phyloP scores from a whole-genome alignment of 2,329 filamentous ascomycete species.

The Aureobasidium namibiae region DNA sequence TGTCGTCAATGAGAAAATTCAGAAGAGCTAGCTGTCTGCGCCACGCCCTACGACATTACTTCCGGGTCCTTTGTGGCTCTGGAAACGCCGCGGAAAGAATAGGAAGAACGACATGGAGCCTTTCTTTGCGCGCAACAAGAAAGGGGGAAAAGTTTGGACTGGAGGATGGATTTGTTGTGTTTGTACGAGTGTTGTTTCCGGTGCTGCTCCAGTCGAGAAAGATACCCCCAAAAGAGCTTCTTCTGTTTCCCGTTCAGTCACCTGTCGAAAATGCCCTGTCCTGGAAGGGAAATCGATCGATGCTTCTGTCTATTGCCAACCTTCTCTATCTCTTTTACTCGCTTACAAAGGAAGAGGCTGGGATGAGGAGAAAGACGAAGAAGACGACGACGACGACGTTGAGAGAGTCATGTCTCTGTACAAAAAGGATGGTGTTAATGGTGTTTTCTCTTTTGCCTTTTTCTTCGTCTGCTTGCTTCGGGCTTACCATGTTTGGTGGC shows the following conservation, averaged over 20 bases:
- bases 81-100: not conserved
- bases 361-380: not conserved
- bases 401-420: not conserved
- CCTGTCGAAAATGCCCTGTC: not conserved
- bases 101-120: not conserved
- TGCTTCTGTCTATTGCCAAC: not conserved
- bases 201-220: not conserved
- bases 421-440: not conserved
- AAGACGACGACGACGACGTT: not conserved
- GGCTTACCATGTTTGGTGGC: constrained; percentile 3
- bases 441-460: not conserved
- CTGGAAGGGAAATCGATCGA: not conserved
- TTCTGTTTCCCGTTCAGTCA: not conserved
- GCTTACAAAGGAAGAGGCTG: not conserved
- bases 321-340: not conserved
- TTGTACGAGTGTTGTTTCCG: not conserved
- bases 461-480: not conserved
- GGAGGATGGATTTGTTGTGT: not conserved
- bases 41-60: not conserved
- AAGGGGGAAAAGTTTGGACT: not conserved
- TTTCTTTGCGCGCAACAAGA: not conserved
- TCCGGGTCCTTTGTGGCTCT: not conserved
- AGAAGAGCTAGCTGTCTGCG: not conserved
- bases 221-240: constrained; percentile 8
- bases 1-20: constrained; percentile 7